A percentile compares a stretch with the other conserved stretches of the same genome.
Evolutionary conservation across 2,329 filamentous ascomycete genomes (phyloP).

Genomic region (Calonectria hongkongensis): DNA sequence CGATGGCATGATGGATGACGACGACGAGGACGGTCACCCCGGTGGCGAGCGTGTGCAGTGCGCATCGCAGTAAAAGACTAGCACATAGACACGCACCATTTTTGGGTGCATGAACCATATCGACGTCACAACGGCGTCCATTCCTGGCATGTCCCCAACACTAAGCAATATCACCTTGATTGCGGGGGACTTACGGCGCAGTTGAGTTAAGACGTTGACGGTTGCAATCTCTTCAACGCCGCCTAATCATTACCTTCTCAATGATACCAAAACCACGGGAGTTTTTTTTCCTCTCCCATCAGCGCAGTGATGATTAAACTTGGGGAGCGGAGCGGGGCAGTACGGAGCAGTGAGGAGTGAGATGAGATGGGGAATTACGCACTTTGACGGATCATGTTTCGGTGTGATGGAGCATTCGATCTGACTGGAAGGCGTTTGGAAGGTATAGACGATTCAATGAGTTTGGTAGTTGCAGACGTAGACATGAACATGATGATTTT

Average conservation of each 20-base stretch:
- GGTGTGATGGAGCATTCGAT: constrained; percentile 57
- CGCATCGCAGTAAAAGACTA: constrained; percentile 83
- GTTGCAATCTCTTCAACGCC: constrained; percentile 41
- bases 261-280: constrained; percentile 55
- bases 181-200: constrained; percentile 34
- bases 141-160: constrained; percentile 35
- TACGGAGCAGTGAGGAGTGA: constrained; percentile 31
- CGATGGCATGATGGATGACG: constrained; percentile 79
- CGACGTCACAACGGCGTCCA: constrained; percentile 46
- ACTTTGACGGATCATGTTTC: constrained; percentile 48
- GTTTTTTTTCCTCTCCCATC: constrained; percentile 33
- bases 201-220: constrained; percentile 48
- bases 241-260: constrained; percentile 51
- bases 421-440: constrained; percentile 62
- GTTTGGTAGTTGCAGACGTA: constrained; percentile 58
- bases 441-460: constrained; percentile 64
- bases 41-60: constrained; percentile 90
- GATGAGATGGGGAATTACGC: constrained; percentile 43
- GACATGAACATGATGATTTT: constrained; percentile 58
- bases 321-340: constrained; percentile 33
- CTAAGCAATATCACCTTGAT: constrained; percentile 33
- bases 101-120: constrained; percentile 45
- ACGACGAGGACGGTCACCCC: constrained; percentile 84
- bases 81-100: constrained; percentile 22
- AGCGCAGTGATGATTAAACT: constrained; percentile 40